Evolutionary conservation across 371 early-diverging fungal genomes (phyloP), one percentile per base, ranked within the genome.

Genomic region (Mortierella sp.): DNA sequence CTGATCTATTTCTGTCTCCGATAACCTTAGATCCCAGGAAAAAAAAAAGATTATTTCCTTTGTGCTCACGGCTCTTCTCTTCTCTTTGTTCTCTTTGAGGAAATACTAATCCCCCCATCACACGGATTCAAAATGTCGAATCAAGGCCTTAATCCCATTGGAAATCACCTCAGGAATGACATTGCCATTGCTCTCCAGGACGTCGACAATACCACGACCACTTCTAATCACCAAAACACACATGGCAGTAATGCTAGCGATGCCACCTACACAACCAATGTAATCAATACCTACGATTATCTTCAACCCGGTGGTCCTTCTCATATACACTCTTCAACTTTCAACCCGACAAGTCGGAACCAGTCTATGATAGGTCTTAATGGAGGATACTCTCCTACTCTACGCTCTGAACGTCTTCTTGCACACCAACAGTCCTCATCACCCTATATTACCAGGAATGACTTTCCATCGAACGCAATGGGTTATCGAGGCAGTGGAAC

Each of bases 361-460:
- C 63, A 16, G 4, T 60, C 61, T 21, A 22, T 24, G 10, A 55
- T 53, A 8, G 70, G 58, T 24, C 32, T 36, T 38, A 47, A 50
- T 22, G n/a, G 33, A n/a, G 75, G 75, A 2, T 69, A 65, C 61
- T 74, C 75, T 10, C 69, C 75, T 13, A 69, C 65, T 8, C 52
- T 74, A 7, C 65, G 65, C 32, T 60, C 75, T 0, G 61, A 65
- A 8, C 69, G 47, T 16, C 16, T 40, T 1, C 36, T 24, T 2
- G 36, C 55, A 32, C 52, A 53, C 5, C 69, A 52, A 16, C 69
- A 52, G 38, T 53, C 11, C 11, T 11, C 45, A 4, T 4, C 11
- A 4, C 21, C 8, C 43, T 4, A 36, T 19, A 16, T 32, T 10
- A 48, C 55, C 11, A 28, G 63, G 22, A 52, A 55, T 41, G 73